Conservation (phyloP, 192 early-diverging fungal genomes). For the Backusella parvicylindrica region DNA sequence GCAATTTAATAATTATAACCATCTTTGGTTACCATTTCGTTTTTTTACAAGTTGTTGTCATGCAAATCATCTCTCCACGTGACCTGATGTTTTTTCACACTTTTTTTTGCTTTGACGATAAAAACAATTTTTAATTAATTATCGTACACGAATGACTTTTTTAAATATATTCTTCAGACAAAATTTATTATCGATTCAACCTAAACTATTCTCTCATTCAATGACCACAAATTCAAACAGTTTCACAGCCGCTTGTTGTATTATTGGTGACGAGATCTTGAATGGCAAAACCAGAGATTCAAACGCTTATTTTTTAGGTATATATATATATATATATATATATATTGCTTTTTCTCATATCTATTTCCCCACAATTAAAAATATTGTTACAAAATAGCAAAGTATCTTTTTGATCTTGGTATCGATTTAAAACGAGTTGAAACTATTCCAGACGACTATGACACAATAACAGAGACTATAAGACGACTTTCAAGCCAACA, state of each 20-base stretch:
- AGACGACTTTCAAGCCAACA: conserved; percentile 42
- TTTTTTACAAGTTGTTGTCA: too few species aligned
- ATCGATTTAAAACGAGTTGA: conserved; percentile 56
- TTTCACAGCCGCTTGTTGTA: conserved; percentile 47
- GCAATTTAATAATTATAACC: too few species aligned
- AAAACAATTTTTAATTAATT: neutral
- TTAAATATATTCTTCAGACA: neutral
- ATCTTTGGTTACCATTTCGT: too few species aligned
- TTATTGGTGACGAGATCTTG: conserved; percentile 76
- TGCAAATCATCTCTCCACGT: too few species aligned
- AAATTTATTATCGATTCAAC: neutral
- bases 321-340: neutral
- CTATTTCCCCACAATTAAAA: neutral
- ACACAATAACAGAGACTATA: conserved; percentile 44
- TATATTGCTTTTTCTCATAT: neutral
- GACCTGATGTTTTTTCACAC: too few species aligned
- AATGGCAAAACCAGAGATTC: conserved; percentile 67
- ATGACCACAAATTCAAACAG: neutral
- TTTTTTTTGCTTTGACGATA: neutral
- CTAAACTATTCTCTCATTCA: neutral
- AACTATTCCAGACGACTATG: conserved; percentile 50
- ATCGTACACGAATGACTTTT: neutral
- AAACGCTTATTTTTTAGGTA: conserved; percentile 55
- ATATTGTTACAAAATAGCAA: conserved; percentile 34
- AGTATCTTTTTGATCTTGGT: conserved; percentile 58